Evolutionary conservation across 2,329 filamentous ascomycete genomes (phyloP).

Genomic region (Fonsecaea multimorphosa): DNA sequence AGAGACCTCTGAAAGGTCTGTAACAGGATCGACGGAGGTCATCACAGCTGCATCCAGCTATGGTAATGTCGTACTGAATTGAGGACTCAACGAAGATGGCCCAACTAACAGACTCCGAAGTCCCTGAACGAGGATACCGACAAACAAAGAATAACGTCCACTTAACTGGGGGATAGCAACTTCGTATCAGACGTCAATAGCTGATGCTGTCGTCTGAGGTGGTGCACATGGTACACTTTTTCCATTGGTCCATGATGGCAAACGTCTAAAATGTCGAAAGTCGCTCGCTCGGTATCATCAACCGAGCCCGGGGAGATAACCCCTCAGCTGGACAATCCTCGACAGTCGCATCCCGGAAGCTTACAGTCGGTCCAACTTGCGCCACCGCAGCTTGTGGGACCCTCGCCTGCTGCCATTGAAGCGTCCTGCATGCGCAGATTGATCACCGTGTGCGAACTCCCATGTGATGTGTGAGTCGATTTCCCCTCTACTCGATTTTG

Average conservation of each 20-base stretch:
- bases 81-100: background rate
- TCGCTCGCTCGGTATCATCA: background rate
- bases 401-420: too few relatives aligned
- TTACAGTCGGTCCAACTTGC: background rate
- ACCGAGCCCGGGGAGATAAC: background rate
- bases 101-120: background rate
- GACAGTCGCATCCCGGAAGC: background rate
- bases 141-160: background rate
- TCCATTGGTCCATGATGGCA: background rate
- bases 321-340: background rate
- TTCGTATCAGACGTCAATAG: background rate
- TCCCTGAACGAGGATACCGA: background rate
- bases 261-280: background rate
- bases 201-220: background rate
- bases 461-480: too few relatives aligned
- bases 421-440: too few relatives aligned
- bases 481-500: background rate
- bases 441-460: too few relatives aligned
- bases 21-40: background rate
- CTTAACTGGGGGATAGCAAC: background rate
- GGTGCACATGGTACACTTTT: background rate
- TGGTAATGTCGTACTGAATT: background rate
- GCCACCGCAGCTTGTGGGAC: background rate
- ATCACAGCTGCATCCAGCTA: background rate
- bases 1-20: conserved; percentile 7